Conservation (phyloP, 495 filamentous ascomycete species). For the Penicillium soppii region DNA sequence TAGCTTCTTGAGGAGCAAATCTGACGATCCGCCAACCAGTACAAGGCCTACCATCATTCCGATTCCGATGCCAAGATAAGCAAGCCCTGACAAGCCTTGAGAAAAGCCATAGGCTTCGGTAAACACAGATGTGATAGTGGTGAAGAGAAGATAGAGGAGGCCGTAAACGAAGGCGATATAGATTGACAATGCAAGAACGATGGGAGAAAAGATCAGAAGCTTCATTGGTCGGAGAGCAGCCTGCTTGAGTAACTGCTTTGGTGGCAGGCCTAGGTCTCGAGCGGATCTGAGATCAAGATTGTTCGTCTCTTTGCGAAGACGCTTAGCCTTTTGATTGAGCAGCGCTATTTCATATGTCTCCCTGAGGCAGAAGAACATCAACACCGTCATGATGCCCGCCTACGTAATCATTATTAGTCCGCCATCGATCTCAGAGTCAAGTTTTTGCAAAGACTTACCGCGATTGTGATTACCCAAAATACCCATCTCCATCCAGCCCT, state of each 20-base stretch:
- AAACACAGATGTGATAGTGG: constrained; percentile 56
- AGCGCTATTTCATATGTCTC: constrained; percentile 5
- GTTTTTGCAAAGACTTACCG: background rate
- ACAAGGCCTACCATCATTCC: background rate
- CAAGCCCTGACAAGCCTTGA: constrained; percentile 5
- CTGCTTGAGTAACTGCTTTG: constrained; percentile 2
- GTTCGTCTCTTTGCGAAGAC: background rate
- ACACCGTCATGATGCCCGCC: background rate
- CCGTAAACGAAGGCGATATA: constrained; percentile 63
- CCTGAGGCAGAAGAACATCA: constrained; percentile 5
- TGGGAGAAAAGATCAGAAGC: constrained; percentile 52
- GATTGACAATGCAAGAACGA: constrained; percentile 55
- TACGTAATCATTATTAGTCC: too few species aligned
- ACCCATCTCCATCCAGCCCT: background rate
- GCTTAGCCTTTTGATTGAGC: background rate
- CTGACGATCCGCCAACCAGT: background rate
- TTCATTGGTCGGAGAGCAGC: constrained; percentile 4
- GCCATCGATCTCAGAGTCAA: too few species aligned
- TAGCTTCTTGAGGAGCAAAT: background rate
- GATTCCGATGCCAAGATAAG: constrained; percentile 12
- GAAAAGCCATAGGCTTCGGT: constrained; percentile 46
- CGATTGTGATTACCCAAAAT: background rate
- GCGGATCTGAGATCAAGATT: background rate
- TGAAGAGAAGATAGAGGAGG: constrained; percentile 60
- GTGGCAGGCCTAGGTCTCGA: background rate